A percentile compares a stretch with the other conserved stretches of the same genome.
Conservation (phyloP, 2,329 filamentous ascomycete genomes). For the Pseudopyrenochaeta lycopersici region DNA sequence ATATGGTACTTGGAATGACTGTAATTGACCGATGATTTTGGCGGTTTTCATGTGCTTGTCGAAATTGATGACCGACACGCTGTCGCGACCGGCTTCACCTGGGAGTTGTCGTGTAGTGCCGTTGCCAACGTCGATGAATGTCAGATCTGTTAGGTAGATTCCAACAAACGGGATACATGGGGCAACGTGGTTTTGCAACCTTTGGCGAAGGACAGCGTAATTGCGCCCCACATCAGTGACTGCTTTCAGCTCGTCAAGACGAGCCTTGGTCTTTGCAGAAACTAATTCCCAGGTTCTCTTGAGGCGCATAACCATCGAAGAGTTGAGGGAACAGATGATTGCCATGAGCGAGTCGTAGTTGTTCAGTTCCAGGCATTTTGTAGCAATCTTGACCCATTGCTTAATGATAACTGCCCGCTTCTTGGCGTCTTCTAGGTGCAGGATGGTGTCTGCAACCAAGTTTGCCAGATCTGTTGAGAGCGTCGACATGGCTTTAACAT, state of each 20-base stretch:
- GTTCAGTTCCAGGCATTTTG: constrained; percentile 85
- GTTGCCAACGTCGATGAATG: constrained; percentile 95
- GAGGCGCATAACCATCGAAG: constrained; percentile 86
- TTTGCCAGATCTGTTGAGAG: constrained; percentile 93
- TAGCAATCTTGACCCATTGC: constrained; percentile 96
- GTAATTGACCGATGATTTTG: constrained; percentile 93
- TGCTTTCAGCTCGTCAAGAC: constrained; percentile 79
- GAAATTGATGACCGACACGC: constrained; percentile 90
- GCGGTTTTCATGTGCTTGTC: constrained; percentile 96
- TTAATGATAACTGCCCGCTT: constrained; percentile 91
- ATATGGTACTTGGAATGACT: constrained; percentile 96
- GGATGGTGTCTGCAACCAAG: constrained; percentile 89
- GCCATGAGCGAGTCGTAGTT: constrained; percentile 98
- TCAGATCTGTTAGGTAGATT: constrained; percentile 95
- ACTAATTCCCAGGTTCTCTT: constrained; percentile 92
- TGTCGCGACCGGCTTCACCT: constrained; percentile 64
- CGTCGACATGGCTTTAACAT: constrained; percentile 93
- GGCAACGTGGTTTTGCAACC: constrained; percentile 84
- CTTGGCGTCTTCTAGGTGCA: constrained; percentile 88
- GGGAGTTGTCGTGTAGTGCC: constrained; percentile 81
- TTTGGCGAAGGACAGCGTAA: constrained; percentile 83
- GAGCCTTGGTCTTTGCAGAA: constrained; percentile 81
- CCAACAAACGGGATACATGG: constrained; percentile 96
- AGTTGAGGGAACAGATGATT: constrained; percentile 93
- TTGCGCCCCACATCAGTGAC: constrained; percentile 92